Base-by-base conservation (phyloP, 2,329 filamentous ascomycete species). In the Fusarium aywerte region DNA sequence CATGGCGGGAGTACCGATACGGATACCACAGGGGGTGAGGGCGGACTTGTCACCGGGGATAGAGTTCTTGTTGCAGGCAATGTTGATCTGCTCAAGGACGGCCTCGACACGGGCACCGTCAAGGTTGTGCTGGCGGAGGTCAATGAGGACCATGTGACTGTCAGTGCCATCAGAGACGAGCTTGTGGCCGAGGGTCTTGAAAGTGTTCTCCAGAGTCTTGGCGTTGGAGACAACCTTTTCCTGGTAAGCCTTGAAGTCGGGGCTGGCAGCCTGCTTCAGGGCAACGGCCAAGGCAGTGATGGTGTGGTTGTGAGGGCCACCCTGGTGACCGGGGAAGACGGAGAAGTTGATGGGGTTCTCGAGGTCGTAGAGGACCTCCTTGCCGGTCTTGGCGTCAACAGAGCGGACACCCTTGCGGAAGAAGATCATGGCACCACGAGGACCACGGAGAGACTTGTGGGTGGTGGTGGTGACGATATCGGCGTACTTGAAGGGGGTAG, bases 1-100 rank as follows among this genome's bases (percentile, higher is more conserved):
- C 96, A 99, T 99, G 80, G 96, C 96, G 45, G 96, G 96, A 43
- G 94, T 96, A 76, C 96, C 96, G 75, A 99, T 97, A 73, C 96
- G 93, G 80, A 99, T 90, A 84, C 96, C 96, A 76, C 90, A 93
- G 54, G 96, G 96, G 68, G 93, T 97, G 72, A 99, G 88, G 47
- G 96, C 96, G 60, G 92, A 97, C 87, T 97, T 97, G 87, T 99
- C 96, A 68, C 96, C 96, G 38, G 96, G 96, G 61, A 97, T 96
- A 63, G 92, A 91, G 89, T 99, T 99, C 90, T 99, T 99, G 90
- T 99, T 99, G 88, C 93, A 97, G 66, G 96, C 94, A 80, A 99
- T 97, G 86, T 97, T 97, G 82, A 97, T 96, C 80, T 96, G 92
- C 85, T 99, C 96, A 20, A 99, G 90, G 61, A 99, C 91, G 65